phyloP scores from a whole-genome alignment of 2,329 filamentous ascomycete species.

The Xylaria sp. region DNA sequence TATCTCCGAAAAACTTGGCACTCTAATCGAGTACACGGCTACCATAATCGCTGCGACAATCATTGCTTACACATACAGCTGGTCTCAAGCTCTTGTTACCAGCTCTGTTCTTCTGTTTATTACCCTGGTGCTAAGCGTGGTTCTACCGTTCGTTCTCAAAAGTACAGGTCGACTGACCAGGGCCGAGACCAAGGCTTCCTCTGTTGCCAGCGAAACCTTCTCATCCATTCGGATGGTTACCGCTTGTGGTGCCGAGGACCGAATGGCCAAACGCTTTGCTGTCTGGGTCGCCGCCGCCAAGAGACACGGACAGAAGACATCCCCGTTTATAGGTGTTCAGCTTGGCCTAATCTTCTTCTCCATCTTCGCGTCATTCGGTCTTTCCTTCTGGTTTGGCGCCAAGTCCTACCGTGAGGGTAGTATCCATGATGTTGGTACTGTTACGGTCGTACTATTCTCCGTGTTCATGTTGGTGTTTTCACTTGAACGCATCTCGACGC shows the following conservation, averaged over 20 bases:
- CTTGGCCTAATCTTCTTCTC: conserved; percentile 67
- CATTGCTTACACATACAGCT: conserved; percentile 67
- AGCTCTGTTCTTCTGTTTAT: conserved; percentile 68
- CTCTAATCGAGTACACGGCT: conserved; percentile 65
- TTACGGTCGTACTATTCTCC: conserved; percentile 68
- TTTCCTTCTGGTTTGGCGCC: conserved; percentile 73
- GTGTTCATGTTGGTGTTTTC: conserved; percentile 69
- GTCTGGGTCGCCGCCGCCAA: conserved; percentile 66
- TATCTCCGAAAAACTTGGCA: conserved; percentile 71
- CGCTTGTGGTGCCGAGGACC: conserved; percentile 69
- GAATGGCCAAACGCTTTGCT: conserved; percentile 64
- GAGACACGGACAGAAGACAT: conserved; percentile 59
- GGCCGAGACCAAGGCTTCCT: conserved; percentile 67
- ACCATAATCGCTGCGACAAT: conserved; percentile 64
- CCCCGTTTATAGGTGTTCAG: conserved; percentile 64
- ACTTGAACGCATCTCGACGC: conserved; percentile 66
- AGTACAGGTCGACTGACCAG: conserved; percentile 58
- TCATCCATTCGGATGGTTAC: conserved; percentile 70
- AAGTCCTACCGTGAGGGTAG: conserved; percentile 60
- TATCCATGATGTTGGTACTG: conserved; percentile 61
- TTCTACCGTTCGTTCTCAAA: conserved; percentile 68
- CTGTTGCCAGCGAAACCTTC: conserved; percentile 71
- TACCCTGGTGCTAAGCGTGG: conserved; percentile 57
- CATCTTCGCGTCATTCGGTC: conserved; percentile 63
- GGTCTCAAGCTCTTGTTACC: conserved; percentile 70